Conservation (phyloP, 2,329 filamentous ascomycete genomes). For the Dendryphion nanum region DNA sequence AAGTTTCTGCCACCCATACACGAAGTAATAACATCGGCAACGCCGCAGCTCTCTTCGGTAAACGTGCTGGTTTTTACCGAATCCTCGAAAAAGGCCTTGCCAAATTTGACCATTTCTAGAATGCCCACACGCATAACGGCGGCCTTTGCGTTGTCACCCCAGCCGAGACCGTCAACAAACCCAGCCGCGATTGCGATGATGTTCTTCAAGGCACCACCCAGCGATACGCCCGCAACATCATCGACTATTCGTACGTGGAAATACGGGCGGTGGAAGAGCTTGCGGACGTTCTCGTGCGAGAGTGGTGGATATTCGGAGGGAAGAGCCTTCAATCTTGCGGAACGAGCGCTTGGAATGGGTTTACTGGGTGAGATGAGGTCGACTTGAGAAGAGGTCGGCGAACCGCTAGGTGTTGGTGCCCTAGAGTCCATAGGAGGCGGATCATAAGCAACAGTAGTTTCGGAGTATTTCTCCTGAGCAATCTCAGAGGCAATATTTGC, state of each 20-base stretch:
- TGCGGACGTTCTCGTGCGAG: slow-evolving; percentile 78
- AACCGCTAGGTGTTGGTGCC: slow-evolving; percentile 60
- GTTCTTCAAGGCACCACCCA: slow-evolving; percentile 95
- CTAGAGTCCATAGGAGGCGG: slow-evolving; percentile 85
- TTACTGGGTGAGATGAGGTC: slow-evolving; percentile 54
- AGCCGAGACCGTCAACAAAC: slow-evolving; percentile 91
- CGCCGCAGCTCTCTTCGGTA: slow-evolving; percentile 93
- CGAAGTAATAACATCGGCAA: slow-evolving; percentile 92
- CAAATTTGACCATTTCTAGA: slow-evolving; percentile 95
- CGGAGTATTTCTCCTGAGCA: slow-evolving; percentile 91
- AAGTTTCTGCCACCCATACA: slow-evolving; percentile 93
- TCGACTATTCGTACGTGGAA: slow-evolving; percentile 94
- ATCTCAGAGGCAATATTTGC: slow-evolving; percentile 97
- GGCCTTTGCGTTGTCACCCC: slow-evolving; percentile 99
- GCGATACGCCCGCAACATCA: slow-evolving; percentile 94
- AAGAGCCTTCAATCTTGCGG: slow-evolving; percentile 70
- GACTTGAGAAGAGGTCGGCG: slow-evolving; percentile 49
- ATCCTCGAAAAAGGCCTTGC: slow-evolving; percentile 86
- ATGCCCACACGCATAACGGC: slow-evolving; percentile 96
- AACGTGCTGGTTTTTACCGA: slow-evolving; percentile 82
- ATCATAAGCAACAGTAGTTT: slow-evolving; percentile 95
- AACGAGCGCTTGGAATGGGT: slow-evolving; percentile 57
- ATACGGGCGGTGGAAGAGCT: slow-evolving; percentile 91
- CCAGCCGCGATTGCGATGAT: slow-evolving; percentile 91
- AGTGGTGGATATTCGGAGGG: slow-evolving; percentile 82